Conservation (phyloP, 139 green algal genomes). For the Tetraselmis chui region DNA sequence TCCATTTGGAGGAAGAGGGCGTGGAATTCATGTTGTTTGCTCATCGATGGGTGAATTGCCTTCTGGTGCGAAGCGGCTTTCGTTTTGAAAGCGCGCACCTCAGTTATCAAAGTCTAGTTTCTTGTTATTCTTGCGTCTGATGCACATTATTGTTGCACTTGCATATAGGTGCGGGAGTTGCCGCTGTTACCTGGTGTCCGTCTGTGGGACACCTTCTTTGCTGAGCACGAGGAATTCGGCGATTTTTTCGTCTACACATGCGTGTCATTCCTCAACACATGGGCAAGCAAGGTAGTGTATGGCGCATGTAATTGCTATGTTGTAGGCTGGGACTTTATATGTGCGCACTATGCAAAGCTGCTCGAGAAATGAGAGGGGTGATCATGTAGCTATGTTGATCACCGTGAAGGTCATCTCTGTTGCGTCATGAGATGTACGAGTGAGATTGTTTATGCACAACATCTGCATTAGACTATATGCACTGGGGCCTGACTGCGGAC, state of each 20-base stretch:
- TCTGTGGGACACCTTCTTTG: conserved; percentile 93
- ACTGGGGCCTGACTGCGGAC: background rate
- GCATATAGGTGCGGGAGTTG: conserved; percentile 63
- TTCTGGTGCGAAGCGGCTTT: conserved; percentile 49
- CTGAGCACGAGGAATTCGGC: conserved; percentile 58
- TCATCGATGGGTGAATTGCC: conserved; percentile 97
- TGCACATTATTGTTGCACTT: no score
- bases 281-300: background rate
- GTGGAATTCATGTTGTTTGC: conserved; percentile 97
- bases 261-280: background rate
- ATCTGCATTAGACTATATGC: conserved; percentile 12
- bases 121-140: conserved; percentile 1
- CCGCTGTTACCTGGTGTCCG: conserved; percentile 68
- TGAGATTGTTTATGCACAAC: conserved; percentile 71
- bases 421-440: conserved; percentile 53
- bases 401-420: conserved; percentile 52
- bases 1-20: conserved; percentile 71
- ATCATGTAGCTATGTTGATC: conserved; percentile 58
- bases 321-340: background rate
- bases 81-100: background rate
- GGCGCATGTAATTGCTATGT: background rate
- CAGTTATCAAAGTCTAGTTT: no score
- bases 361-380: background rate
- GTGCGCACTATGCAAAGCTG: no score
- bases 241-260: conserved; percentile 64